Evolutionary conservation across 306 rosid genomes (phyloP).

Genomic region (Prunus campanulata): DNA sequence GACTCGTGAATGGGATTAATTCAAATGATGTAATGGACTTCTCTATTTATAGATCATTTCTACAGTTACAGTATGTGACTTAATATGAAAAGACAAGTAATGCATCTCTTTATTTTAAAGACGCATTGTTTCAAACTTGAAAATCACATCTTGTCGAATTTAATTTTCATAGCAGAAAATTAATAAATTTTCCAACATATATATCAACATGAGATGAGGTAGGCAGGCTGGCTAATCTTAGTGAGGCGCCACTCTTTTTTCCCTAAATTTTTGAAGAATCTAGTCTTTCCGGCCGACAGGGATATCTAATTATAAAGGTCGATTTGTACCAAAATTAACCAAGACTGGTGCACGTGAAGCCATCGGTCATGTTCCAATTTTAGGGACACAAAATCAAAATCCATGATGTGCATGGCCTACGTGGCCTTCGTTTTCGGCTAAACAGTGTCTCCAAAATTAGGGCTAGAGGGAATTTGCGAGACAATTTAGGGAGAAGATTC

Average conservation of each 20-base stretch:
- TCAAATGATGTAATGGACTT: too few species aligned
- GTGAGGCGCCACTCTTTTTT: neutral
- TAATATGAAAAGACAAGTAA: too few species aligned
- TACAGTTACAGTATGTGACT: too few species aligned
- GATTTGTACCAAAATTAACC: neutral
- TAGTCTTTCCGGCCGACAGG: neutral
- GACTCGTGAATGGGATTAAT: too few species aligned
- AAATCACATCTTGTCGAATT: too few species aligned
- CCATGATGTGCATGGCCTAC: neutral
- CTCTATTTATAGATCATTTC: too few species aligned
- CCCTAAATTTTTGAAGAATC: neutral
- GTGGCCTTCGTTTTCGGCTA: neutral
- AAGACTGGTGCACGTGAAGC: conserved; percentile 11
- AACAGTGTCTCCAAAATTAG: neutral
- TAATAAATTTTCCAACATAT: too few species aligned
- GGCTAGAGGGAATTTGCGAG: neutral
- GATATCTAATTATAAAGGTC: neutral
- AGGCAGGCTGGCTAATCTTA: too few species aligned
- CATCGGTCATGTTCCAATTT: neutral
- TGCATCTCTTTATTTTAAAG: too few species aligned
- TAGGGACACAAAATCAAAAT: neutral
- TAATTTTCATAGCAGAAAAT: too few species aligned
- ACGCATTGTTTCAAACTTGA: too few species aligned
- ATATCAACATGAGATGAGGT: too few species aligned
- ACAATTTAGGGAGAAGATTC: neutral